A percentile compares a stretch with the other conserved stretches of the same genome.
These are phyloP conservation scores for Paraphaeosphaeria sporulosa DNA, from an alignment of 2,329 filamentous ascomycete genomes.

Conservation along the genomic window DNA sequence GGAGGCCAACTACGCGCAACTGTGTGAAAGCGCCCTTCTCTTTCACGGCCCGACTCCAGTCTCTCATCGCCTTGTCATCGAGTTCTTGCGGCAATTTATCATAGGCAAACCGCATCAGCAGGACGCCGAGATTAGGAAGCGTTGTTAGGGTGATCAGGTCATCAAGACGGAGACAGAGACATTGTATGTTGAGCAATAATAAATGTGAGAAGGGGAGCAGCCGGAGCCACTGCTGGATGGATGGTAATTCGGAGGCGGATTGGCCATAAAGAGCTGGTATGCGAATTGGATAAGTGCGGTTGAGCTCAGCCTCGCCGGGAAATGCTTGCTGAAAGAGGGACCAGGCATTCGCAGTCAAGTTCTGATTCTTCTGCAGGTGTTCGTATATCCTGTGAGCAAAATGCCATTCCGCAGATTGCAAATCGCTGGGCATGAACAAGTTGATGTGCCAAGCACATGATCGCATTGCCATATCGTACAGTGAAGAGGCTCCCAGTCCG, in stretches of 20 bases:
- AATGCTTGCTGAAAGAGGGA: slow-evolving; percentile 27
- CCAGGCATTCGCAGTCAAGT: slow-evolving; percentile 27
- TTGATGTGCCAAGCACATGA: slow-evolving; percentile 28
- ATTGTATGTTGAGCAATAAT: slow-evolving; percentile 29
- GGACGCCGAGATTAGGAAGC: slow-evolving; percentile 27
- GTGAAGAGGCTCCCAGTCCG: slow-evolving; percentile 22
- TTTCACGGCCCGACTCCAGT: slow-evolving; percentile 29
- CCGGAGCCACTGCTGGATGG: slow-evolving; percentile 22
- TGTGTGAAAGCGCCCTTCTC: slow-evolving; percentile 28
- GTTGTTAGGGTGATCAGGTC: slow-evolving; percentile 27
- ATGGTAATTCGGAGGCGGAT: slow-evolving; percentile 17
- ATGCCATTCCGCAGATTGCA: slow-evolving; percentile 31
- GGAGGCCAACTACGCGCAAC: slow-evolving; percentile 26
- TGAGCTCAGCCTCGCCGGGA: slow-evolving; percentile 24
- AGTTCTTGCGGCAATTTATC: background rate
- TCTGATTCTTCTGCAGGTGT: slow-evolving; percentile 23
- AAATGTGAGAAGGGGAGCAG: slow-evolving; percentile 23
- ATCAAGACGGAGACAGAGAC: slow-evolving; percentile 15
- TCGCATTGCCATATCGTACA: slow-evolving; percentile 29
- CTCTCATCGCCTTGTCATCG: slow-evolving; percentile 18
- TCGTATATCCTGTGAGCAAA: slow-evolving; percentile 27
- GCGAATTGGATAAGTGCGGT: slow-evolving; percentile 21
- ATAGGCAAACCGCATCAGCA: slow-evolving; percentile 24
- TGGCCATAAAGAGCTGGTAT: slow-evolving; percentile 1
- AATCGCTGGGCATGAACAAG: slow-evolving; percentile 21